Percentiles rank a stretch among this genome's conserved stretches.
Conservation (phyloP, 805 yeast genomes). For the Peterozyma toletana region DNA sequence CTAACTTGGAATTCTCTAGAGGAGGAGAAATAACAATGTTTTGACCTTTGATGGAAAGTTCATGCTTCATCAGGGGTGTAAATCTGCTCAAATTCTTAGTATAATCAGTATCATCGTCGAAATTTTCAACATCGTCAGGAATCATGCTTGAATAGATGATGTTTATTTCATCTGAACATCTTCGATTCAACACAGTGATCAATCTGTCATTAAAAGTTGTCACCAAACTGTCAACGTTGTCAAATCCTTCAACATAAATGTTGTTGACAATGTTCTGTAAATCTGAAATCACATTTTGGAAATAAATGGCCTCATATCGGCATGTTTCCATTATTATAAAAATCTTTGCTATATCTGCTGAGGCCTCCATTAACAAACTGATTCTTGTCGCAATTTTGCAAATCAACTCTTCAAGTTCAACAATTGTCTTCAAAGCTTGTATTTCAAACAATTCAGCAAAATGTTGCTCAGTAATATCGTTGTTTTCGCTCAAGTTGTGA, state of each 20-base stretch:
- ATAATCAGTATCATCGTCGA: background rate
- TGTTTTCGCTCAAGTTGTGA: constrained; percentile 30
- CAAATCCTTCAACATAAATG: constrained; percentile 28
- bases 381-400: constrained; percentile 21
- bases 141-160: constrained; percentile 3
- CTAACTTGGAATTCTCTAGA: constrained; percentile 26
- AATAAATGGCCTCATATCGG: constrained; percentile 12
- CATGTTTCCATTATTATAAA: constrained; percentile 21
- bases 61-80: constrained; percentile 19
- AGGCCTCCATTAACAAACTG: constrained; percentile 21
- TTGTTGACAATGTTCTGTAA: constrained; percentile 29
- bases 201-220: constrained; percentile 25
- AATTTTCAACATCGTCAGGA: background rate
- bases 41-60: constrained; percentile 28
- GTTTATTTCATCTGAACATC: constrained; percentile 16
- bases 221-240: constrained; percentile 25
- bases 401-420: constrained; percentile 24
- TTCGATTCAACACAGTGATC: constrained; percentile 15
- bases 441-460: constrained; percentile 22
- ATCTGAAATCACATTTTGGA: constrained; percentile 14
- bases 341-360: constrained; percentile 13
- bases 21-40: constrained; percentile 32
- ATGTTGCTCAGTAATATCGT: constrained; percentile 13
- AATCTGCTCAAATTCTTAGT: constrained; percentile 1
- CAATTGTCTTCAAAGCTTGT: constrained; percentile 20